Evolutionary conservation across 768 basidiomycete species (phyloP), one percentile per base, ranked within the genome.

Genomic region (Plicaturopsis crispa): DNA sequence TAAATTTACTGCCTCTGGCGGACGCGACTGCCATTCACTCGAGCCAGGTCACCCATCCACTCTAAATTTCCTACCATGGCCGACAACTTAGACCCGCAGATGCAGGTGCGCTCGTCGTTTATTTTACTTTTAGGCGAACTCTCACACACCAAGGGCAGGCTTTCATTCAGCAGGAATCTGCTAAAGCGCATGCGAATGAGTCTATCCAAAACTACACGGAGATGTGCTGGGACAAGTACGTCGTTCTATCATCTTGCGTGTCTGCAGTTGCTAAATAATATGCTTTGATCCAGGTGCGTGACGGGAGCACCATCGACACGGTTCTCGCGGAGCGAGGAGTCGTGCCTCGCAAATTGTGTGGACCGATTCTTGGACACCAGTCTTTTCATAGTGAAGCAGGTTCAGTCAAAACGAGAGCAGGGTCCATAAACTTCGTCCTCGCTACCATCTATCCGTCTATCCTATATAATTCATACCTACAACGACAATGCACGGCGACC

Each of bases 171-270:
- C 75, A 74, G 42, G 80, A 91, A 64, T 89, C 92, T 55, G 76
- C 80, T 2, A 82, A 86, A 62, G 83, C 84, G 31, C 69, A 57
- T 35, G 66, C 40, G 35, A 75, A 89, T 49, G 63, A 73, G 18
- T 66, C 73, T 20, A 79, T 92, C 31, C 89, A 90, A 45, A 74
- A 67, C 35, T 71, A 92, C 47, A 92, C 91, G 13, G 73, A 73
- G 51, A 78, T 80, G 63, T 92, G 90, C 58, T 93, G 90, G 88
- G 85, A 91, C 67, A 90, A 93, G 89, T 92, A 52, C 56, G 76
- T 67, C 36, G n/a, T 39, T 14, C 23, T 32, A 33, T 42, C 36
- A 22, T 35, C 35, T 40, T 33, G 33, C 26, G 19, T n/a, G 20
- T 38, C 30, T 20, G 13, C 24, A 44, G 14, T 12, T 35, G 33